Conservation (phyloP, 768 basidiomycete species). For the Trametes elegans region DNA sequence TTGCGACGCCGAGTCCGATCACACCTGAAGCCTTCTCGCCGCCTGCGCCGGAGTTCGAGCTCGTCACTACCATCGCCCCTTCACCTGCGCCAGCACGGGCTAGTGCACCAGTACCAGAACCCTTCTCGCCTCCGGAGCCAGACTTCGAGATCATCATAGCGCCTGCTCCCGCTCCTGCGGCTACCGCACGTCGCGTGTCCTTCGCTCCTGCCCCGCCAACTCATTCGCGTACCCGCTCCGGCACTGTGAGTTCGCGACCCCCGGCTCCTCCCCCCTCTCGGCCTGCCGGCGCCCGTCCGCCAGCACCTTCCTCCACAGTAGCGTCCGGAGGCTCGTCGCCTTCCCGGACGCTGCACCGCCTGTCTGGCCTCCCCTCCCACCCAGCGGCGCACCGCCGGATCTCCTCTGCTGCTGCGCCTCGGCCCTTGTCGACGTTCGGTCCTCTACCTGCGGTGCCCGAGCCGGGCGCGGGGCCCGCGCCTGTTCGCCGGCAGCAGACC, state of each 20-base stretch:
- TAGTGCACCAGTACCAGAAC: too few species aligned
- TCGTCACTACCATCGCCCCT: background rate
- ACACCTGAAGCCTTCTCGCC: slow-evolving; percentile 6
- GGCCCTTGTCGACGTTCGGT: slow-evolving; percentile 19
- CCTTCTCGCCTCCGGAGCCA: slow-evolving; percentile 7
- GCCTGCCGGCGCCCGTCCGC: background rate
- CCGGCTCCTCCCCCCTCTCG: background rate
- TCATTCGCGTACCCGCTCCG: slow-evolving; percentile 14
- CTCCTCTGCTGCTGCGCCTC: slow-evolving; percentile 4
- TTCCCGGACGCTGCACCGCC: slow-evolving; percentile 8
- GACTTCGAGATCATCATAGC: slow-evolving; percentile 15
- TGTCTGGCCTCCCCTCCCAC: slow-evolving; percentile 22
- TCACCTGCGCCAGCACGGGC: background rate
- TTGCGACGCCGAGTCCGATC: too few species aligned
- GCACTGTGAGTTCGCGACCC: slow-evolving; percentile 13
- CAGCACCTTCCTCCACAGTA: background rate
- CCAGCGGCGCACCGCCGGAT: slow-evolving; percentile 22
- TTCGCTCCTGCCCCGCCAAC: background rate
- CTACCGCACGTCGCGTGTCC: background rate
- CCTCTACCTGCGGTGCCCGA: slow-evolving; percentile 22
- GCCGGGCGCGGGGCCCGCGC: slow-evolving; percentile 8
- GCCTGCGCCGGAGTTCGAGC: slow-evolving; percentile 7
- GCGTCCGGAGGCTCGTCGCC: background rate
- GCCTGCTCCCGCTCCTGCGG: background rate
- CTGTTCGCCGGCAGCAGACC: slow-evolving; percentile 1